Evolutionary conservation across 1,284 basidiomycete species (phyloP).

Genomic region (Moniliophthora roreri): DNA sequence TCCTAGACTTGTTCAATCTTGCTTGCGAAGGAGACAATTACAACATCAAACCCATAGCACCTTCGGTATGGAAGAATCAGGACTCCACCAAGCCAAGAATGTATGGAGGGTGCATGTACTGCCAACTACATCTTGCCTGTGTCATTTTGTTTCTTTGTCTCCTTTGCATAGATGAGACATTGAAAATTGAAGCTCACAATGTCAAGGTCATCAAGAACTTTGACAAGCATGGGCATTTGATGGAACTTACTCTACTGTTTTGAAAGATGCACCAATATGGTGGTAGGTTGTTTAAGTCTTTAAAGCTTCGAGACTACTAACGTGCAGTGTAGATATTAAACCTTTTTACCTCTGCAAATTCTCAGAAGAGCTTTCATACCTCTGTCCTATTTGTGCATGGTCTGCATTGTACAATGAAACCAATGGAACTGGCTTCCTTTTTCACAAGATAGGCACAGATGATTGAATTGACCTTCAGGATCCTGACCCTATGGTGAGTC

Average conservation of each 20-base stretch:
- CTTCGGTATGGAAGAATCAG: no score
- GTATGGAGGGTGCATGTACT: no score
- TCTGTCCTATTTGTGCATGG: slow-evolving; percentile 22
- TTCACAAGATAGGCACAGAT: slow-evolving; percentile 16
- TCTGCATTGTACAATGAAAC: slow-evolving; percentile 16
- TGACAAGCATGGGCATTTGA: slow-evolving; percentile 16
- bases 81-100: no score
- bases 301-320: not conserved
- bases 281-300: slow-evolving; percentile 12
- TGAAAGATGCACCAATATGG: slow-evolving; percentile 24
- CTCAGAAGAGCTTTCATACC: slow-evolving; percentile 13
- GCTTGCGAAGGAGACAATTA: no score
- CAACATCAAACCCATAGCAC: no score
- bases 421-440: slow-evolving; percentile 18
- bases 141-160: no score
- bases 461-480: slow-evolving; percentile 18
- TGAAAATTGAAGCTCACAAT: slow-evolving; percentile 4
- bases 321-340: slow-evolving; percentile 16
- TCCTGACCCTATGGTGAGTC: slow-evolving; percentile 18
- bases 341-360: slow-evolving; percentile 21
- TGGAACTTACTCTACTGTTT: slow-evolving; percentile 18
- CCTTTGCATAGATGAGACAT: no score
- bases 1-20: no score
- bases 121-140: no score
- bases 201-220: slow-evolving; percentile 11